Evolutionary conservation across 2,329 filamentous ascomycete species (phyloP).

Genomic region (Fusarium zealandicum): DNA sequence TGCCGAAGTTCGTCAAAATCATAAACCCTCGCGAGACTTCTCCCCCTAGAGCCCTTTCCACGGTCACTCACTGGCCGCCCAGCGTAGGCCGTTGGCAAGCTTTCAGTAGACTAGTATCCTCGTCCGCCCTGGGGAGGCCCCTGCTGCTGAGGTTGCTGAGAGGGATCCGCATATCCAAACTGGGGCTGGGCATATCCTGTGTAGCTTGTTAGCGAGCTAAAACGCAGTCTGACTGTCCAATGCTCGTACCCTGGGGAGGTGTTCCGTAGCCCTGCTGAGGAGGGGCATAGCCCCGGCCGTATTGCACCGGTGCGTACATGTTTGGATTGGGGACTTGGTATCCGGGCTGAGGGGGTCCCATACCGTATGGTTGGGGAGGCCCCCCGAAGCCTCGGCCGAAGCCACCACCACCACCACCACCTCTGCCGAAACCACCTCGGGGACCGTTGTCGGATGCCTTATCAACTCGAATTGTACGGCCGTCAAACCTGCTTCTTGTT

Average conservation of each 20-base stretch:
- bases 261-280: slow-evolving; percentile 47
- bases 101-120: slow-evolving; percentile 50
- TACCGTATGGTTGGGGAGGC: slow-evolving; percentile 46
- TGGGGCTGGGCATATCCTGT: slow-evolving; percentile 49
- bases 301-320: slow-evolving; percentile 49
- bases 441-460: slow-evolving; percentile 85
- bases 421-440: slow-evolving; percentile 54
- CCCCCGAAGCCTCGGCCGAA: slow-evolving; percentile 52
- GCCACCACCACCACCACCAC: slow-evolving; percentile 50
- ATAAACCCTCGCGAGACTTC: slow-evolving; percentile 21
- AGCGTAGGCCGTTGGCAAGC: slow-evolving; percentile 7
- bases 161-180: slow-evolving; percentile 58
- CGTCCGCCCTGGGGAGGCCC: slow-evolving; percentile 51
- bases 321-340: slow-evolving; percentile 46
- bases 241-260: slow-evolving; percentile 51
- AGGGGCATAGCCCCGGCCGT: slow-evolving; percentile 50
- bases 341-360: slow-evolving; percentile 48
- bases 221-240: background rate
- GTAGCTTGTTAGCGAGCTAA: slow-evolving; percentile 7
- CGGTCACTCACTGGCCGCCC: background rate
- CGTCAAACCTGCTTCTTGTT: slow-evolving; percentile 32
- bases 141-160: slow-evolving; percentile 48
- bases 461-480: slow-evolving; percentile 79
- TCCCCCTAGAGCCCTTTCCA: slow-evolving; percentile 8
- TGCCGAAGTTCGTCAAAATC: slow-evolving; percentile 37